Base-by-base conservation (phyloP, 2,329 filamentous ascomycete species). In the Lojkania enalia region DNA sequence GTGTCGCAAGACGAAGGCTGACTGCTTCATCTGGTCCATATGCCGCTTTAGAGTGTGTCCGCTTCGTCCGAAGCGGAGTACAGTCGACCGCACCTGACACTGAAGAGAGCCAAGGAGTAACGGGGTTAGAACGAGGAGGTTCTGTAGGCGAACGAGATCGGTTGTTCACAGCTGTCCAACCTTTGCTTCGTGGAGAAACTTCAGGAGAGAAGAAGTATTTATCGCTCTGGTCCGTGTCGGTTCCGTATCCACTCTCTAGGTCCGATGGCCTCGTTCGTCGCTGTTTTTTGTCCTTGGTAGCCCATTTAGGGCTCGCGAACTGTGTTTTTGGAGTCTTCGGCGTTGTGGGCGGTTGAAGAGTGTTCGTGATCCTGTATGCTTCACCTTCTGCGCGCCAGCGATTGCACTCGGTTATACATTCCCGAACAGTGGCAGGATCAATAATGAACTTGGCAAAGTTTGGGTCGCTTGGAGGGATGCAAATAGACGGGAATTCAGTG, bases 401-500 rank as follows among this genome's bases (percentile, higher is more conserved):
- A 23, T 66, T 51, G 4, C 71, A 70, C 41, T 76, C 70, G 11
- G 46, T 33, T 33, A 58, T 44, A 59, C 74, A 64, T 40, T 52
- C 55, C n/a, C 57, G 56, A 11, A 76, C 63, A 32, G 74, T 65
- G 3, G 61, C 57, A 4, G 59, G 58, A 36, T 69, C 59, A 50
- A 77, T 74, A 41, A 67, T 60, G 60, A 74, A 77, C 31, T 60
- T 64, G 9, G 77, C 80, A 64, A 83, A 89, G 12, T 78, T 77
- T n/a, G 80, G 61, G 25, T 84, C 76, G n/a, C 80, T 75, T 1
- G 84, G 83, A 1, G 72, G 77, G 12, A 86, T 73, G 66, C 94
- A 99, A 35, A 83, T 72, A 2, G 77, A 75, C 2, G 89, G 85
- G 65, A 99, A 99, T 30, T 83, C 79, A 11, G 84, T 80, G 0